These are phyloP conservation scores for Clarkia xantiana DNA, from an alignment of 345 rosid genomes.

Conservation along the genomic window DNA sequence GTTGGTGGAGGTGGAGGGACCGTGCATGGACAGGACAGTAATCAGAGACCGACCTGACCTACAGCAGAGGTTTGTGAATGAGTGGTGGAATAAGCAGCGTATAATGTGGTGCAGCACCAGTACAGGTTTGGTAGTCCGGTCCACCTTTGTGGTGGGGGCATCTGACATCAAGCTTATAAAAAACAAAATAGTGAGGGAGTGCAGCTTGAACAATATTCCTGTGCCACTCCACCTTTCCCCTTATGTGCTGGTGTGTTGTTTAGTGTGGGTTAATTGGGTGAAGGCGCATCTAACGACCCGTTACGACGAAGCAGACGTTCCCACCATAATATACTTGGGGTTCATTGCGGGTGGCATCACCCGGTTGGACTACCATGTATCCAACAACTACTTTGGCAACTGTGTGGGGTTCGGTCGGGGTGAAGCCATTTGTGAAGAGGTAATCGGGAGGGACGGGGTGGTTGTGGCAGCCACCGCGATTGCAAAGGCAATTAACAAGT, in stretches of 20 bases:
- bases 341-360: conserved; percentile 24
- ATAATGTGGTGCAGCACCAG: background rate
- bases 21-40: conserved; percentile 12
- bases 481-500: conserved; percentile 15
- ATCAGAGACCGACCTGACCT: conserved; percentile 14
- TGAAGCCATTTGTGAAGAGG: conserved; percentile 5
- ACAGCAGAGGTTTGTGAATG: conserved; percentile 15
- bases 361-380: conserved; percentile 16
- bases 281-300: conserved; percentile 4
- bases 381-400: conserved; percentile 21
- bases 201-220: conserved; percentile 5
- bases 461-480: conserved; percentile 22
- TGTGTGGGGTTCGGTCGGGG: conserved; percentile 23
- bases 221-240: conserved; percentile 19
- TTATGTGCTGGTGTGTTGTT: conserved; percentile 17
- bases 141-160: conserved; percentile 11
- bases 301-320: background rate
- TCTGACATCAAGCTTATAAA: conserved; percentile 14
- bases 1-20: background rate
- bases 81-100: conserved; percentile 16
- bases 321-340: conserved; percentile 13
- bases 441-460: conserved; percentile 19
- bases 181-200: conserved; percentile 10
- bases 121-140: conserved; percentile 4
- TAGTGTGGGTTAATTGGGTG: conserved; percentile 23